Base-by-base conservation (phyloP, 129 eudicot species). In the Artemisia annua region DNA sequence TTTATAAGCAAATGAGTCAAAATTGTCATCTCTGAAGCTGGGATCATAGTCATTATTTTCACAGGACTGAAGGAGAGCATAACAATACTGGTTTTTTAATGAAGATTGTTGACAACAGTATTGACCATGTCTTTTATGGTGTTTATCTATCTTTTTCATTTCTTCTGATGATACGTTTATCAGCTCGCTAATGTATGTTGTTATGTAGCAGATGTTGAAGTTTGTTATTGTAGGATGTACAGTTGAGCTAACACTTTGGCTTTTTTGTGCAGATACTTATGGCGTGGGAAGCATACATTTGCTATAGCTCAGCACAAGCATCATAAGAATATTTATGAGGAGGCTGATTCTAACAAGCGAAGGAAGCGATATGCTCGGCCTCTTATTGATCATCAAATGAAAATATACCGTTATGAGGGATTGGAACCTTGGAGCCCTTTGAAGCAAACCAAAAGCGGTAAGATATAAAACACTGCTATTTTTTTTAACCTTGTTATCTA, bases 281-380 rank as follows among this genome's bases (percentile, higher is more conserved):
- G 99, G 99, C 97, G 99, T 75, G 97, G 87, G 77, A 91, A 91
- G 87, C 71, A 95, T 82, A 91, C 99, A 11, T 95, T 91, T 79
- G 94, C 99, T 14, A 95, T 95, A 86, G 94, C 99, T 44, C 97
- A 90, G 79, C 99, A 95, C 72, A 95, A 95, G 81, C 97, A 95
- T 80, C 97, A 91, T 50, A 86, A 85, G 28, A 87, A 75, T 73
- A 74, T 90, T 67, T 95, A 90, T 19, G 99, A 91, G 77, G 99
- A 95, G 84, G 99, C 99, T 69, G 99, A 91, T 88, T 79, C 99
- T n/a, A 95, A 95, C 76, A 95, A 95, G 65, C 77, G 99, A 69
- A 88, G 97, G 82, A 95, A 95, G 66, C 94, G 97, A 30, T 95
- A 95, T 83, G 99, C 97, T 16, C 87, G 97, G 48, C 99, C 99